Evolutionary conservation across 2,329 filamentous ascomycete species (phyloP).

Genomic region (Microdochium trichocladiopsis): DNA sequence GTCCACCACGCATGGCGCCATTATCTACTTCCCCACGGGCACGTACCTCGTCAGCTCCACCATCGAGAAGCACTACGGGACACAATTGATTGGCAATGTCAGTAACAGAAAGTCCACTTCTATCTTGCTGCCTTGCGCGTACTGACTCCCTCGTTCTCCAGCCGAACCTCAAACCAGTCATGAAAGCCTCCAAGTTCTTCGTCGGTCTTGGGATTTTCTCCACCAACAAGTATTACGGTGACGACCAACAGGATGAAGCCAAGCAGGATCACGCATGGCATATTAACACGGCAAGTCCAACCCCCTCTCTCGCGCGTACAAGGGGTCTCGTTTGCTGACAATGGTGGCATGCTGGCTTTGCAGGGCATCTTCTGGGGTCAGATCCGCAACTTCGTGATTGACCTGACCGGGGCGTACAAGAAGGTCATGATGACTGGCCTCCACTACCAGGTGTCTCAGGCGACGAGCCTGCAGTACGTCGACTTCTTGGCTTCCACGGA

Average conservation of each 20-base stretch:
- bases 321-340: no score
- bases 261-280: no score
- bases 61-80: slow-evolving; percentile 3
- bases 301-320: no score
- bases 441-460: slow-evolving; percentile 9
- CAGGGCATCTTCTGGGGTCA: slow-evolving; percentile 49
- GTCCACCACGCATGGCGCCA: slow-evolving; percentile 3
- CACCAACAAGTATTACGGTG: slow-evolving; percentile 11
- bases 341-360: not conserved
- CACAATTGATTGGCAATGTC: not conserved
- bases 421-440: not conserved
- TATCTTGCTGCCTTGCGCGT: no score
- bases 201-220: slow-evolving; percentile 10
- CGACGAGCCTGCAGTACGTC: slow-evolving; percentile 7
- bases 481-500: slow-evolving; percentile 30
- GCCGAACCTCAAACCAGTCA: slow-evolving; percentile 47
- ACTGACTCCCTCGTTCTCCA: slow-evolving; percentile 40
- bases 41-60: slow-evolving; percentile 4
- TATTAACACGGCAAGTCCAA: slow-evolving; percentile 52
- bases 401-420: slow-evolving; percentile 41
- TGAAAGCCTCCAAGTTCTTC: slow-evolving; percentile 53
- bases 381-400: slow-evolving; percentile 49
- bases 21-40: slow-evolving; percentile 7
- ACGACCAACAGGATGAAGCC: slow-evolving; percentile 28
- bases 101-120: not conserved